Conservation (phyloP, 805 yeast species). For the Saccharomycopsis sp. region DNA sequence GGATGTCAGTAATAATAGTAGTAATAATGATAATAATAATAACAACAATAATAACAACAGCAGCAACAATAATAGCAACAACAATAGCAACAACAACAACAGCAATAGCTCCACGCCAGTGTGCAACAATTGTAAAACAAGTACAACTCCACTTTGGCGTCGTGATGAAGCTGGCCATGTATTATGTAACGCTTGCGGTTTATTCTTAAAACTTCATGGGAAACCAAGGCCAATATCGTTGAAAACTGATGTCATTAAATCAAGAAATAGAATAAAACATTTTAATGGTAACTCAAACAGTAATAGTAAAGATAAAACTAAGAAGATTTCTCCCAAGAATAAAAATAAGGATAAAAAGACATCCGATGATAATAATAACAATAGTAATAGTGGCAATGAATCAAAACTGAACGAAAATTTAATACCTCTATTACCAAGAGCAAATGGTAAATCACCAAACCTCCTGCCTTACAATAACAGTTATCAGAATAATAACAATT, state of each 20-base stretch:
- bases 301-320: conserved; percentile 5
- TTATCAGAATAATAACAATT: neutral
- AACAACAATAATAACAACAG: neutral
- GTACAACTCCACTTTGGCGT: conserved; percentile 93
- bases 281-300: conserved; percentile 6
- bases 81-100: conserved; percentile 1
- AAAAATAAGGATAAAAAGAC: neutral
- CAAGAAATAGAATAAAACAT: conserved; percentile 77
- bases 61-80: neutral
- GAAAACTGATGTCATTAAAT: conserved; percentile 87
- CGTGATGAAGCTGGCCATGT: conserved; percentile 89
- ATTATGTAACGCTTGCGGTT: conserved; percentile 90
- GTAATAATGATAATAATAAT: neutral
- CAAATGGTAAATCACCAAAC: neutral
- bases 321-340: conserved; percentile 3
- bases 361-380: conserved; percentile 12
- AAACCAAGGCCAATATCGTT: conserved; percentile 86
- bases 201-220: conserved; percentile 84
- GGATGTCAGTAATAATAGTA: neutral
- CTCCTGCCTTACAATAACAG: conserved; percentile 1
- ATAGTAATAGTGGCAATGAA: too few relatives aligned
- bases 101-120: conserved; percentile 25
- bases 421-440: conserved; percentile 14
- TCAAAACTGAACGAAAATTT: conserved; percentile 1
- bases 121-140: conserved; percentile 87